Percentiles rank a stretch among this genome's conserved stretches.
Evolutionary conservation across 2,329 filamentous ascomycete genomes (phyloP).

Genomic region (Sordariomycetes sp.): DNA sequence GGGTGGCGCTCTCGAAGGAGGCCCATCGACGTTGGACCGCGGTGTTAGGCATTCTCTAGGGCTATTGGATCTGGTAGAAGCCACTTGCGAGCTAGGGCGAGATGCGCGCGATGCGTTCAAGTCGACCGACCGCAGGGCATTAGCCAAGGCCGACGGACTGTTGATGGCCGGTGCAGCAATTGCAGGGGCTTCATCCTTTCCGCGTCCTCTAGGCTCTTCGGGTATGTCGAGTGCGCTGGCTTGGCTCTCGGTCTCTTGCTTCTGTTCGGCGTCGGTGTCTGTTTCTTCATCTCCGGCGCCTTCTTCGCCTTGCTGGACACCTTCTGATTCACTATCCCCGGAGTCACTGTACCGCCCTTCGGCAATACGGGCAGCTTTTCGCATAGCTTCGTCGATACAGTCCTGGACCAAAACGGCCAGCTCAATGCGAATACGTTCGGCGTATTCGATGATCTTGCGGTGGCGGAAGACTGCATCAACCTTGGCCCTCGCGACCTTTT

Average conservation of each 20-base stretch:
- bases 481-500: constrained; percentile 74
- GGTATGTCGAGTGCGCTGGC: constrained; percentile 22
- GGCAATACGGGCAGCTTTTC: constrained; percentile 81
- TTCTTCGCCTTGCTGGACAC: constrained; percentile 13
- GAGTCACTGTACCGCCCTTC: constrained; percentile 79
- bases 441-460: constrained; percentile 88
- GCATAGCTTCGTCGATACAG: constrained; percentile 86
- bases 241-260: constrained; percentile 4
- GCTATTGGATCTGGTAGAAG: constrained; percentile 80
- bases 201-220: constrained; percentile 8
- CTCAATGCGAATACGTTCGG: constrained; percentile 89
- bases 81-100: constrained; percentile 46
- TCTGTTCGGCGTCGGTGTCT: neutral
- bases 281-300: neutral
- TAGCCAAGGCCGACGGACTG: constrained; percentile 43
- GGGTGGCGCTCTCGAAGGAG: constrained; percentile 46
- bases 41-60: constrained; percentile 87
- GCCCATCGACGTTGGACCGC: constrained; percentile 61
- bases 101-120: constrained; percentile 14
- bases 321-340: constrained; percentile 48
- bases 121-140: constrained; percentile 37
- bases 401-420: constrained; percentile 90
- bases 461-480: constrained; percentile 90
- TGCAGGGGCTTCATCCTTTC: constrained; percentile 39
- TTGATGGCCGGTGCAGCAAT: constrained; percentile 17